Evolutionary conservation across 2,329 filamentous ascomycete genomes (phyloP).

Genomic region (Colletotrichum incanum): DNA sequence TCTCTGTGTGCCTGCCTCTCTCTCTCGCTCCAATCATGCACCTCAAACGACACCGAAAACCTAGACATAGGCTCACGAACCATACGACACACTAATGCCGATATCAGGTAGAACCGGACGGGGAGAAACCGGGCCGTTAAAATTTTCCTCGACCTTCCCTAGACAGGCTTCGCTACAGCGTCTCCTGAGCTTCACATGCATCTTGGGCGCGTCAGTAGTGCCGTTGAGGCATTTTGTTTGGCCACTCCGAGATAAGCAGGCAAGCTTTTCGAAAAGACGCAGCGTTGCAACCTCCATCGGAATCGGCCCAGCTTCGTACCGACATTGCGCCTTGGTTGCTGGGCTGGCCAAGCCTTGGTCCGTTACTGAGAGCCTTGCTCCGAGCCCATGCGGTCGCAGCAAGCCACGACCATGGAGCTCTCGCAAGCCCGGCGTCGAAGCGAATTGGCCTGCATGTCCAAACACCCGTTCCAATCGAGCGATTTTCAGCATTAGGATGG

Average conservation of each 20-base stretch:
- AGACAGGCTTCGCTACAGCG: constrained; percentile 1
- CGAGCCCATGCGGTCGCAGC: not conserved
- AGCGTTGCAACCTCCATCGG: not conserved
- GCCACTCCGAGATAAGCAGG: not conserved
- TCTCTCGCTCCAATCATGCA: not conserved
- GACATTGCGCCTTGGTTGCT: not conserved
- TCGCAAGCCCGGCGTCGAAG: not conserved
- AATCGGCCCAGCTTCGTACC: not conserved
- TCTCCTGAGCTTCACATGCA: constrained; percentile 2
- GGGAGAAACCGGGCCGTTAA: not conserved
- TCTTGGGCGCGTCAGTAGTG: not conserved
- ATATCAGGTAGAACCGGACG: not conserved
- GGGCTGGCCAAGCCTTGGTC: not conserved
- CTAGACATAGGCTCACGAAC: not conserved
- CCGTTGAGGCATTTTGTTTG: constrained; percentile 1
- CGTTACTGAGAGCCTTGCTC: not conserved
- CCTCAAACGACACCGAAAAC: not conserved
- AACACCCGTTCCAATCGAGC: not conserved
- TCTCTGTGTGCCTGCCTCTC: too few relatives aligned
- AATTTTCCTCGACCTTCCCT: not conserved
- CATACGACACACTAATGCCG: not conserved
- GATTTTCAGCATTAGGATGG: not conserved
- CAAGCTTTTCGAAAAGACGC: not conserved
- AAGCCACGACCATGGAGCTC: not conserved
- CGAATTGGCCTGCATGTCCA: not conserved